Evolutionary conservation across 2,329 filamentous ascomycete species (phyloP), one percentile per base, ranked within the genome.

Genomic region (Colletotrichum sp.): DNA sequence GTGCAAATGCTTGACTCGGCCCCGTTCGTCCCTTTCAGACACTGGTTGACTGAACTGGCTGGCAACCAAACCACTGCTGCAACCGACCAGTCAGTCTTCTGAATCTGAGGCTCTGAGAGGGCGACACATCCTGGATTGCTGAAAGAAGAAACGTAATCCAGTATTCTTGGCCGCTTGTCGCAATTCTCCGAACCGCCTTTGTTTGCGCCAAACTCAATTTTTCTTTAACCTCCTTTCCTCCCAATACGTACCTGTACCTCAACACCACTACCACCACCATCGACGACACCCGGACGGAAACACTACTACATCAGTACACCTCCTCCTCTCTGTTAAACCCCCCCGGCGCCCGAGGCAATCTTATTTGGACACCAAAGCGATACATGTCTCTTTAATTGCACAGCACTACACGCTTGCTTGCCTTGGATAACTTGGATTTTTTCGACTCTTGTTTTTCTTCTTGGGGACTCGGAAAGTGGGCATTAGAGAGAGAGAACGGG

Each of bases 121-220:
- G n/a, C 21, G 62, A 8, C 16, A 32, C 26, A 18, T 39, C 36
- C 36, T 39, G 36, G 36, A 39, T 28, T n/a, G 30, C 63, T 26
- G 21, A 32, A 62, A 26, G 36, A 52, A 30, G 34, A 44, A 60
- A 34, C 62, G 32, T 64, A 64, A 39, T 18, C 52, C 69, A 32
- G 49, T 16, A 15, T 30, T 21, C 32, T 67, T 39, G 49, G 62
- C 30, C 49, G 5, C 34, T 62, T 57, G 63, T 60, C 66, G 70
- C 70, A 52, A 36, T 36, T 57, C 49, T 52, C 55, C 21, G 39
- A 60, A 49, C 32, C 62, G 49, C 21, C 67, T 44, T 26, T 13
- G 32, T 34, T 59, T 39, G 36, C 70, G 34, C 57, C 70, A 68
- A 64, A 72, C 70, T 60, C 70, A 72, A 72, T 71, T 60, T 62